Conservation (phyloP, 139 green algal species). For the Closterium sp. region DNA sequence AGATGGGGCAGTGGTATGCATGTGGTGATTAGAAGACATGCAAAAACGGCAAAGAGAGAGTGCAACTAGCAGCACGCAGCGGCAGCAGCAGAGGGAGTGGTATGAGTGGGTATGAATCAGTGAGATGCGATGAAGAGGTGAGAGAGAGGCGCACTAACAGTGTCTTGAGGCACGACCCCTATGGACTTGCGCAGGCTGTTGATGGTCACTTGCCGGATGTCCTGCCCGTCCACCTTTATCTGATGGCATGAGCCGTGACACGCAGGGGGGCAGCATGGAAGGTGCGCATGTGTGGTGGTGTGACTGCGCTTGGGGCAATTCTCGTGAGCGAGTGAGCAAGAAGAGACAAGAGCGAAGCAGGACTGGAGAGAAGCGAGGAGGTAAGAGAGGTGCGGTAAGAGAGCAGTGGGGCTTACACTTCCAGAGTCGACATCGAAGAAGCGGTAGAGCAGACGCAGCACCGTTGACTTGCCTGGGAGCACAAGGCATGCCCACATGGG, state of each 20-base stretch:
- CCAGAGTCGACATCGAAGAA: slow-evolving; percentile 83
- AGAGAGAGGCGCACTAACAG: slow-evolving; percentile 15
- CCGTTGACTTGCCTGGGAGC: slow-evolving; percentile 45
- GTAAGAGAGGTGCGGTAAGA: neutral
- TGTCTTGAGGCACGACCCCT: slow-evolving; percentile 80
- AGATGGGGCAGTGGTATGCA: no score
- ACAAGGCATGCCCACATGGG: neutral
- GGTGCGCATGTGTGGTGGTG: no score
- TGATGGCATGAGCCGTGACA: slow-evolving; percentile 1
- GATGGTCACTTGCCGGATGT: slow-evolving; percentile 40
- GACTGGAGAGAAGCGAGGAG: no score
- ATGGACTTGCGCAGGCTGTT: slow-evolving; percentile 61
- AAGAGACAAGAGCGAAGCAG: no score
- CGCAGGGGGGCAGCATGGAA: no score
- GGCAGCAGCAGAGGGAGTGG: neutral
- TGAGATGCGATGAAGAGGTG: neutral
- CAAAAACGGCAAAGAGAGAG: no score
- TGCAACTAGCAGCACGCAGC: no score
- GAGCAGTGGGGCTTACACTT: slow-evolving; percentile 48
- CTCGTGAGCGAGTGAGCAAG: no score
- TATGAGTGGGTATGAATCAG: no score
- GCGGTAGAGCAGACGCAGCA: slow-evolving; percentile 59
- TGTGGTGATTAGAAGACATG: no score
- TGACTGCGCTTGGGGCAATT: no score
- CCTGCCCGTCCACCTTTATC: slow-evolving; percentile 46